Conservation (phyloP, 1,139 yeast species). For the Ogataea hybrid region DNA sequence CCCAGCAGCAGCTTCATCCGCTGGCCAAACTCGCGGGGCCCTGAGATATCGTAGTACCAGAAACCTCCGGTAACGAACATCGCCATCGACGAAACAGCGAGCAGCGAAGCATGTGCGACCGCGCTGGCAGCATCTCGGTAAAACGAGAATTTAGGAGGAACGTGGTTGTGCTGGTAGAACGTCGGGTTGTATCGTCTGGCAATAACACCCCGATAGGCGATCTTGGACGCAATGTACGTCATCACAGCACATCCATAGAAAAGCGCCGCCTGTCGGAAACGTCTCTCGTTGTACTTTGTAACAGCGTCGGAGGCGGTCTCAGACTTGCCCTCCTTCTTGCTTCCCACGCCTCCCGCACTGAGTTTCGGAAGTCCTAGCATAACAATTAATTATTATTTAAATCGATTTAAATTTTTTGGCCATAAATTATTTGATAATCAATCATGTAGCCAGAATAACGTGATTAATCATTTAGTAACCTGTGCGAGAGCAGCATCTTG, state of each 20-base stretch:
- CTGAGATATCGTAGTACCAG: constrained; percentile 75
- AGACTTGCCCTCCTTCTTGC: constrained; percentile 26
- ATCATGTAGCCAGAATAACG: too few relatives aligned
- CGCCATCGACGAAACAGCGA: constrained; percentile 70
- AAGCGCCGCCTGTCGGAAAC: constrained; percentile 68
- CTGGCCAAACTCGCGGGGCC: constrained; percentile 67
- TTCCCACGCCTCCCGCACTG: constrained; percentile 28
- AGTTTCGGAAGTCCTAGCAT: constrained; percentile 19
- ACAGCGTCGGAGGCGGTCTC: constrained; percentile 31
- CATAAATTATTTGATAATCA: neutral
- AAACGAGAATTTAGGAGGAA: constrained; percentile 78
- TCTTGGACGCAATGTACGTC: constrained; percentile 68
- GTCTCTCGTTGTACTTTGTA: constrained; percentile 43
- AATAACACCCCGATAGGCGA: constrained; percentile 73
- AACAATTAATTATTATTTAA: neutral
- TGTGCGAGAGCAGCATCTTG: constrained; percentile 11
- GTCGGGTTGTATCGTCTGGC: constrained; percentile 74
- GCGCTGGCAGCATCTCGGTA: constrained; percentile 87
- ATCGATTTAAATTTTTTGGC: neutral
- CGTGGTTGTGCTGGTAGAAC: constrained; percentile 81
- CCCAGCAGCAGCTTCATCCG: constrained; percentile 67
- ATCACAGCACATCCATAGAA: constrained; percentile 73
- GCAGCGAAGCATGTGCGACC: constrained; percentile 73
- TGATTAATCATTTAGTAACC: constrained; percentile 6
- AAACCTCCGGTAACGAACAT: constrained; percentile 74